A percentile compares a stretch with the other conserved stretches of the same genome.
Evolutionary conservation across 2,329 filamentous ascomycete species (phyloP).

Genomic region (Decorospora gaudefroyi): DNA sequence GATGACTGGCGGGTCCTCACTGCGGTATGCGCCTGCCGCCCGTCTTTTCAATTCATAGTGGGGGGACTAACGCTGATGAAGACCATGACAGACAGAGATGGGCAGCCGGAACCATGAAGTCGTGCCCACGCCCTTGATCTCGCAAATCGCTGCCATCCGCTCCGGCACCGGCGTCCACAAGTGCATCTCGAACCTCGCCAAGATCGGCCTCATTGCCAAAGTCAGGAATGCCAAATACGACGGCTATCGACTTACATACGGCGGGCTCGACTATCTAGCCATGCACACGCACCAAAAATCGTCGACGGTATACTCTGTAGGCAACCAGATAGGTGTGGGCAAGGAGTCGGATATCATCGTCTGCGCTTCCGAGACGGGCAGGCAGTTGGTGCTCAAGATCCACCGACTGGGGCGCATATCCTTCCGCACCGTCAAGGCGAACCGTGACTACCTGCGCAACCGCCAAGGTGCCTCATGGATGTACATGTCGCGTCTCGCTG

Average conservation of each 20-base stretch:
- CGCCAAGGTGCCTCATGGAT: conserved; percentile 86
- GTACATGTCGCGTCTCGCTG: conserved; percentile 92
- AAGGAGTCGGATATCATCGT: conserved; percentile 98
- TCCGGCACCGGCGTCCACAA: conserved; percentile 75
- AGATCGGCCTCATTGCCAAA: conserved; percentile 85
- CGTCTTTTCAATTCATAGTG: conserved; percentile 26
- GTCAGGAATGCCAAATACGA: conserved; percentile 97
- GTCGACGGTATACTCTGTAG: conserved; percentile 85
- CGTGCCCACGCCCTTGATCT: conserved; percentile 87
- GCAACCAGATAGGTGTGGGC: conserved; percentile 91
- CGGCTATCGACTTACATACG: conserved; percentile 94
- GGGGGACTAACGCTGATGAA: conserved; percentile 46
- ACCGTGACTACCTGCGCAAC: conserved; percentile 91
- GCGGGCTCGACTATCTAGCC: conserved; percentile 95
- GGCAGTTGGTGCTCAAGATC: conserved; percentile 88
- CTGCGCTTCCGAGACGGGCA: conserved; percentile 77
- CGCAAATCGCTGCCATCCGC: conserved; percentile 78
- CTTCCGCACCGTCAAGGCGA: conserved; percentile 93
- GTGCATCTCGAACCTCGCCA: conserved; percentile 88
- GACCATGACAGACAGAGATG: conserved; percentile 73
- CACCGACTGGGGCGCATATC: conserved; percentile 94
- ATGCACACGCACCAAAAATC: conserved; percentile 84
- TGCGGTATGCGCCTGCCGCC: conserved; percentile 63
- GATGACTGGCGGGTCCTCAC: conserved; percentile 97
- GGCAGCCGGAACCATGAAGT: conserved; percentile 97